These are phyloP conservation scores for Trichoderma aggressivum DNA, from an alignment of 2,329 filamentous ascomycete species.

Conservation along the genomic window DNA sequence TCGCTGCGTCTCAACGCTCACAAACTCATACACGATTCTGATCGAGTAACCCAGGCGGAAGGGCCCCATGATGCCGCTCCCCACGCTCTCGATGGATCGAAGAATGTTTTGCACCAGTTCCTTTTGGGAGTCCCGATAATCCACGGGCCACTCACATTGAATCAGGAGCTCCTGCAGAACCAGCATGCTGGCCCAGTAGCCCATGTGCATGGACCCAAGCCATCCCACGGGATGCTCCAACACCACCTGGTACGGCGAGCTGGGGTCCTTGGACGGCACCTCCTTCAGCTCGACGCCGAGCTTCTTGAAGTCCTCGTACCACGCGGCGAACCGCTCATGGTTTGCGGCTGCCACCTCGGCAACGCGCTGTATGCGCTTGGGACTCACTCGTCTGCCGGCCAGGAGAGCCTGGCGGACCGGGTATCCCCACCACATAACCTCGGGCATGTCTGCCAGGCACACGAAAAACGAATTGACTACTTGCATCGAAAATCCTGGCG, in stretches of 20 bases:
- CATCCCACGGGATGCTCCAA: constrained; percentile 33
- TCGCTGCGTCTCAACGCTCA: constrained; percentile 31
- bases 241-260: constrained; percentile 33
- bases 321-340: constrained; percentile 31
- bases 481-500: constrained; percentile 24
- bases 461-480: constrained; percentile 35
- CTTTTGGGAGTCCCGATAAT: constrained; percentile 28
- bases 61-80: constrained; percentile 38
- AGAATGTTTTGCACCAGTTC: constrained; percentile 33
- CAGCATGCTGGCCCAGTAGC: constrained; percentile 39
- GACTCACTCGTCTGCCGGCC: constrained; percentile 29
- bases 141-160: constrained; percentile 30
- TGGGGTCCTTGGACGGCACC: constrained; percentile 29
- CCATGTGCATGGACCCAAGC: constrained; percentile 35
- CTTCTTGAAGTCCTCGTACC: constrained; percentile 31
- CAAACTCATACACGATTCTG: constrained; percentile 40
- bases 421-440: constrained; percentile 33
- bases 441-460: constrained; percentile 34
- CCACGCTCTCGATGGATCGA: constrained; percentile 37
- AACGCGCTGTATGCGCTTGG: constrained; percentile 30
- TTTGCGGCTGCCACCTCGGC: constrained; percentile 28
- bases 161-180: constrained; percentile 38
- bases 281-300: constrained; percentile 29
- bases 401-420: constrained; percentile 17
- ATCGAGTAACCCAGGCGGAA: constrained; percentile 38